Percentiles rank a stretch among this genome's conserved stretches.
These are phyloP conservation scores for Termitomyces bulborhizus DNA, from an alignment of 768 basidiomycete species.

Conservation along the genomic window DNA sequence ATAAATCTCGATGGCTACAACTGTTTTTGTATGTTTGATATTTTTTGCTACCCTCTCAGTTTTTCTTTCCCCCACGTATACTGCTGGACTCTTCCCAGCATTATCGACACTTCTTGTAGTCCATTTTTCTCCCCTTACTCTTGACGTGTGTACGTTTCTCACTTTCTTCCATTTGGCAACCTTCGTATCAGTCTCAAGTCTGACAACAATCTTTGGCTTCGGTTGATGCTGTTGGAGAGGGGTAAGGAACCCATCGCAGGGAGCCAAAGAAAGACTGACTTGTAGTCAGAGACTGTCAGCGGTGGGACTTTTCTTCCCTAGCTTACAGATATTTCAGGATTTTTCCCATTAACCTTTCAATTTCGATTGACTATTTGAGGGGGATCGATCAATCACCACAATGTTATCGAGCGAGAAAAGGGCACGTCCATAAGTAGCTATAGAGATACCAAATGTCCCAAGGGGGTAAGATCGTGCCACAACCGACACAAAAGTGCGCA, in stretches of 20 bases:
- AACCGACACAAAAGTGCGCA: neutral
- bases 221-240: too few species aligned
- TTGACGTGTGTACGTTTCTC: neutral
- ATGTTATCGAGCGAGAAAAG: neutral
- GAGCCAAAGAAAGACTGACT: too few species aligned
- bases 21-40: neutral
- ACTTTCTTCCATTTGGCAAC: neutral
- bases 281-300: neutral
- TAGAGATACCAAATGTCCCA: neutral
- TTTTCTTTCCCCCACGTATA: neutral
- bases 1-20: neutral
- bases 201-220: neutral
- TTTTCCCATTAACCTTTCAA: neutral
- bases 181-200: neutral
- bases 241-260: too few species aligned
- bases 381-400: neutral
- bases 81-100: neutral
- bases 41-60: neutral
- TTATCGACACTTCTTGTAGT: neutral
- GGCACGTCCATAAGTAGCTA: neutral
- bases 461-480: neutral
- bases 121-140: neutral
- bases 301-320: neutral
- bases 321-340: neutral
- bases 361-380: neutral